A percentile compares a stretch with the other conserved stretches of the same genome.
Conservation (phyloP, 2,329 filamentous ascomycete genomes). For the Pseudocercospora pini-densiflorae region DNA sequence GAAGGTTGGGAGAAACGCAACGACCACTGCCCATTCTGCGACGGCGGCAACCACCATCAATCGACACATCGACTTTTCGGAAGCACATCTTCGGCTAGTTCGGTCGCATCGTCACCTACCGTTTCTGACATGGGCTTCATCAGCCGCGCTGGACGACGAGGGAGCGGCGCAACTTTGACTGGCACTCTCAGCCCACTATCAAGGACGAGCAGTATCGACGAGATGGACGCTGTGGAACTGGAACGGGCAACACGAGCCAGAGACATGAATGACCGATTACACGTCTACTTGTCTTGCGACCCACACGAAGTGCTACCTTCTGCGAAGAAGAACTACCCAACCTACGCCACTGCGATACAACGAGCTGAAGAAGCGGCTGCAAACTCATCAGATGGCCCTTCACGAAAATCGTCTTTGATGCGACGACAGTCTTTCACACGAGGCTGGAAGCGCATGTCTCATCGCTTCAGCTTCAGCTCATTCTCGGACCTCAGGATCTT, state of each 20-base stretch:
- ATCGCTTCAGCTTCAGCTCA: conserved; percentile 19
- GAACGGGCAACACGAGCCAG: conserved; percentile 37
- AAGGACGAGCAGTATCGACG: conserved; percentile 34
- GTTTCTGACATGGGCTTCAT: conserved; percentile 24
- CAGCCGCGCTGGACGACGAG: conserved; percentile 27
- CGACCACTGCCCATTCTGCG: conserved; percentile 54
- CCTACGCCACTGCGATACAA: conserved; percentile 28
- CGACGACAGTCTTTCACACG: conserved; percentile 18
- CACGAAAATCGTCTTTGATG: conserved; percentile 13
- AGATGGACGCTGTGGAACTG: conserved; percentile 26
- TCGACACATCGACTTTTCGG: conserved; percentile 56
- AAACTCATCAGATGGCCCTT: conserved; percentile 5
- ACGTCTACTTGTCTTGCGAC: conserved; percentile 38
- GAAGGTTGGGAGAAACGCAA: conserved; percentile 56
- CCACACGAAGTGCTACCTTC: conserved; percentile 41
- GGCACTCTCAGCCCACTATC: conserved; percentile 35
- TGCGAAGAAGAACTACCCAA: conserved; percentile 40
- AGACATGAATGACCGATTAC: conserved; percentile 43
- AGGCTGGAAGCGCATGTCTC: conserved; percentile 28
- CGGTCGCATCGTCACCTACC: conserved; percentile 32
- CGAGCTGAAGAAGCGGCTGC: conserved; percentile 19
- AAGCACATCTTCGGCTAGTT: conserved; percentile 47
- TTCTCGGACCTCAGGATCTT: conserved; percentile 17
- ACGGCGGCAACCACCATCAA: conserved; percentile 40
- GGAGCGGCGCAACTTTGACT: conserved; percentile 30